These are phyloP conservation scores for Aspergillus ellipticus DNA, from an alignment of 495 filamentous ascomycete species.

Conservation along the genomic window DNA sequence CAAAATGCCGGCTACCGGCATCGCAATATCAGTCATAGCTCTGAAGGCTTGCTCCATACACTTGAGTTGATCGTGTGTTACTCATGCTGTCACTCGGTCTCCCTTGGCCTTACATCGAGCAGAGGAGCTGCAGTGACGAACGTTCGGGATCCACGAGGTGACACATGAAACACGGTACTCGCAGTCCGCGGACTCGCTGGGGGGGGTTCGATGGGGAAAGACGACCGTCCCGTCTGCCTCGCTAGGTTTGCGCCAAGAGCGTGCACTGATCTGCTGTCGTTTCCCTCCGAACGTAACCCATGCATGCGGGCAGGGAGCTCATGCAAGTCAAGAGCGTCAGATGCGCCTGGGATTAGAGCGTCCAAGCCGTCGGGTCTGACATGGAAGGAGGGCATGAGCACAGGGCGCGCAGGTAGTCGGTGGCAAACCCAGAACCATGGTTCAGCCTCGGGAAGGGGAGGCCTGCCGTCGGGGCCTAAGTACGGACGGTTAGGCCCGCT, in stretches of 20 bases:
- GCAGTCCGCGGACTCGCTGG: background rate
- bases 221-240: background rate
- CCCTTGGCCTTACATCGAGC: background rate
- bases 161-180: background rate
- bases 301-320: slow-evolving; percentile 18
- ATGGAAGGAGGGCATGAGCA: slow-evolving; percentile 11
- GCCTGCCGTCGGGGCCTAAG: slow-evolving; percentile 18
- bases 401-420: slow-evolving; percentile 15
- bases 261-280: background rate
- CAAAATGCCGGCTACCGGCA: background rate
- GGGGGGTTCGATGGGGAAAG: background rate
- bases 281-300: background rate
- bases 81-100: background rate
- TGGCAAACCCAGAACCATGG: slow-evolving; percentile 40
- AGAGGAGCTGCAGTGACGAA: background rate
- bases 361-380: slow-evolving; percentile 30
- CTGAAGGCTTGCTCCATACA: background rate
- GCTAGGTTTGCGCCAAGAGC: background rate
- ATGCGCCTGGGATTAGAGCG: slow-evolving; percentile 12
- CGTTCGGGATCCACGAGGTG: background rate
- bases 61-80: background rate
- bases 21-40: background rate
- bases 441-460: slow-evolving; percentile 36
- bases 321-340: slow-evolving; percentile 24
- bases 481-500: slow-evolving; percentile 25